Conservation (phyloP, 1,284 basidiomycete species). For the Irpex sp. region DNA sequence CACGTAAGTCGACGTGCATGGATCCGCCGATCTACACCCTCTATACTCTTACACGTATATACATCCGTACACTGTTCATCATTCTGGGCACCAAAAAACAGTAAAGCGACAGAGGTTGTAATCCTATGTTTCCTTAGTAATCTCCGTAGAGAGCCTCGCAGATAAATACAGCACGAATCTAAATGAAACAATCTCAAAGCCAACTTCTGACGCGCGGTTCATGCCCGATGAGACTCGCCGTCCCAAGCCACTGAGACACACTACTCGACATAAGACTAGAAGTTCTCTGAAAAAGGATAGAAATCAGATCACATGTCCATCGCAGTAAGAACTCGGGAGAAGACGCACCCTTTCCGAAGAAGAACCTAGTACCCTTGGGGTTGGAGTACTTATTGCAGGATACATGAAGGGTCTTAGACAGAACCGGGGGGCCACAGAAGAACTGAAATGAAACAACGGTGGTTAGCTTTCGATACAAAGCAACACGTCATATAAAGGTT, state of each 20-base stretch:
- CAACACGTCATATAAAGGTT: not conserved
- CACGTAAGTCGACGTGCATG: not conserved
- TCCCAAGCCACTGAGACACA: not conserved
- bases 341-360: slow-evolving; percentile 75
- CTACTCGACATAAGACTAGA: slow-evolving; percentile 18
- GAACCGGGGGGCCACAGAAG: slow-evolving; percentile 75
- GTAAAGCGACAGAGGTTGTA: not conserved
- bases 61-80: not conserved
- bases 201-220: not conserved
- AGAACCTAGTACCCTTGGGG: slow-evolving; percentile 79
- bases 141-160: not conserved
- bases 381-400: slow-evolving; percentile 86
- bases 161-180: slow-evolving; percentile 6
- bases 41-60: not conserved
- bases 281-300: slow-evolving; percentile 27
- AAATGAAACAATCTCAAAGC: not conserved
- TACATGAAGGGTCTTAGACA: slow-evolving; percentile 69
- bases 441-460: slow-evolving; percentile 40
- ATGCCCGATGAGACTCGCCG: slow-evolving; percentile 4
- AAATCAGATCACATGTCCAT: not conserved
- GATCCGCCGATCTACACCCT: not conserved
- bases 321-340: not conserved
- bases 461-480: not conserved
- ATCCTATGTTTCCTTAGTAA: not conserved
- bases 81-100: not conserved